A percentile compares a stretch with the other conserved stretches of the same genome.
phyloP scores from a whole-genome alignment of 306 rosid genomes.

The Notholithocarpus densiflorus region DNA sequence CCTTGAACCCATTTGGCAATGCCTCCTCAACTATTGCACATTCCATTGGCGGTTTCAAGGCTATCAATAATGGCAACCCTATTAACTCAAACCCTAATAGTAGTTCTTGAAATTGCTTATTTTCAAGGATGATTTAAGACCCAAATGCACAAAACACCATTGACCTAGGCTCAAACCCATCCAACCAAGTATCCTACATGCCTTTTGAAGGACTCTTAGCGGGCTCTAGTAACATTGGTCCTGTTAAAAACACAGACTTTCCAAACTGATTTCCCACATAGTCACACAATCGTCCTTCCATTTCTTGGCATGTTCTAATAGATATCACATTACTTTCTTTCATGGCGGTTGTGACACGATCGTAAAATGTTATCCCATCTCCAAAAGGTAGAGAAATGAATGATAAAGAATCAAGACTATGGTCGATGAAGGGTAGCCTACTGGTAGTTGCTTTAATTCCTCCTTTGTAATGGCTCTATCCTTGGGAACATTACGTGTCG shows the following conservation, averaged over 20 bases:
- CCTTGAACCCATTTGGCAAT: slow-evolving; percentile 51
- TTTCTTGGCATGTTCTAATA: slow-evolving; percentile 43
- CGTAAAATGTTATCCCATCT: slow-evolving; percentile 33
- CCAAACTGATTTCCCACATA: slow-evolving; percentile 32
- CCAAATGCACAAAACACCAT: slow-evolving; percentile 65
- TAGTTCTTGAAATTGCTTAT: slow-evolving; percentile 50
- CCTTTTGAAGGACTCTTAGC: slow-evolving; percentile 14
- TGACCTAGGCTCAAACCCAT: slow-evolving; percentile 16
- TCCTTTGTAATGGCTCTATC: slow-evolving; percentile 29
- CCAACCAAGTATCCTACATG: slow-evolving; percentile 34
- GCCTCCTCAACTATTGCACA: slow-evolving; percentile 42
- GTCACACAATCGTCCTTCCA: slow-evolving; percentile 42
- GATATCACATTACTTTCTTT: slow-evolving; percentile 41
- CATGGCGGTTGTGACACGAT: slow-evolving; percentile 19
- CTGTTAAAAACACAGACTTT: slow-evolving; percentile 37
- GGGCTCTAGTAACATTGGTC: slow-evolving; percentile 30
- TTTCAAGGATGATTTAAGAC: slow-evolving; percentile 39
- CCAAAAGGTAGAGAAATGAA: slow-evolving; percentile 42
- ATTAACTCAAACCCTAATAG: slow-evolving; percentile 52
- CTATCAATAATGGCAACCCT: slow-evolving; percentile 43
- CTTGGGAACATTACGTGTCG: slow-evolving; percentile 17
- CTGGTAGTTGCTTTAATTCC: slow-evolving; percentile 37
- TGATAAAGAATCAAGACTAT: slow-evolving; percentile 16
- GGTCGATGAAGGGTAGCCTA: slow-evolving; percentile 50
- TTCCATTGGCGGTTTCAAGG: slow-evolving; percentile 45